Base-by-base conservation (phyloP, 306 rosid genomes). In the Elaeagnus macrophylla region DNA sequence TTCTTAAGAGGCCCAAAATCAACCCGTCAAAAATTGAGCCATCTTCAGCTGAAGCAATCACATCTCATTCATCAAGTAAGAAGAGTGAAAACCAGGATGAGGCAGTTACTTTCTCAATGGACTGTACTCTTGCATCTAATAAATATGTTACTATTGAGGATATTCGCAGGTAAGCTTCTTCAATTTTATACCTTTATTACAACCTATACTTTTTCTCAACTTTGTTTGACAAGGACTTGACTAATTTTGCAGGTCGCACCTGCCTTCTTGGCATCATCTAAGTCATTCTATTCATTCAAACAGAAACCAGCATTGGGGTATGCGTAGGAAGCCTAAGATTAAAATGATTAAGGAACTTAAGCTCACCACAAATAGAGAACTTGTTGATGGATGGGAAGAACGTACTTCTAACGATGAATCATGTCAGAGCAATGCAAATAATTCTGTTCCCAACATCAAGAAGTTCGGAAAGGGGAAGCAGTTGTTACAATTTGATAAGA, bases 301-400 rank as follows among this genome's bases (percentile, higher is more conserved):
- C 68, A 83, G 78, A 69, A 73, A 66, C 64, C 78, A 72, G 69
- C 70, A 75, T 40, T 91, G 99, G 99, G 96, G 99, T 48, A 37
- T 62, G 41, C 95, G 99, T 10, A 81, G 39, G 53, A 84, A 75
- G 53, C 96, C 96, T 37, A 84, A 75, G 79, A 75, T 60, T 50
- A 74, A 80, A 44, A 60, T 69, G 13, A 46, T 82, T 72, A 84
- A 82, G 74, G 81, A 87, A 67, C 83, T 91, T 54, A 87, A 82
- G 86, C 86, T 91, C 50, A 76, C 83, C 37, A 40, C 62, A 67
- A 71, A 60, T 60, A 82, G 75, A 84, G 71, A 17, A 17, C 80
- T 64, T 68, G 81, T 45, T 10, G 83, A 78, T 69, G 81, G 72
- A 62, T 73, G 74, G 72, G 83, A 54, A 67, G 87, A 73, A 60